Percentiles rank a stretch among this genome's conserved stretches.
phyloP scores from a whole-genome alignment of 1,284 basidiomycete genomes.

The Phylloporus sp. region DNA sequence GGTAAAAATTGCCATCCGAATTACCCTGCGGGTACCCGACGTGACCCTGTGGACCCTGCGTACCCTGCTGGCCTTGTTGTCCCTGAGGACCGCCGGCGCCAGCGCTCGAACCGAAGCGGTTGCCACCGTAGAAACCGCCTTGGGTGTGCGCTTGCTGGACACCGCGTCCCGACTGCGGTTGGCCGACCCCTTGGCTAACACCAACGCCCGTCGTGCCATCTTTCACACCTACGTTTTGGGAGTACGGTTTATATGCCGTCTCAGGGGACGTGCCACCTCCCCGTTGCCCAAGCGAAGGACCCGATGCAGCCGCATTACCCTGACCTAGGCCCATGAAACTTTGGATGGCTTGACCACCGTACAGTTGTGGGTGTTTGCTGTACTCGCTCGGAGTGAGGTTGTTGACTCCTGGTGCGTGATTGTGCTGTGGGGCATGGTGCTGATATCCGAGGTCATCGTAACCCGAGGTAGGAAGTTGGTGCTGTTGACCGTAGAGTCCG shows the following conservation, averaged over 20 bases:
- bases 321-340: constrained; percentile 72
- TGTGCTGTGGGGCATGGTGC: constrained; percentile 54
- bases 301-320: constrained; percentile 46
- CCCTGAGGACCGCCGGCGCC: constrained; percentile 45
- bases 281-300: constrained; percentile 50
- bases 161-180: constrained; percentile 49
- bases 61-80: constrained; percentile 48
- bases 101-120: constrained; percentile 58
- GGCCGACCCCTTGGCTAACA: constrained; percentile 44
- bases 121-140: constrained; percentile 62
- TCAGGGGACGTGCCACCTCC: constrained; percentile 64
- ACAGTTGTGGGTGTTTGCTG: constrained; percentile 61
- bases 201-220: constrained; percentile 57
- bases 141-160: constrained; percentile 51
- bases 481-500: constrained; percentile 65
- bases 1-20: constrained; percentile 67
- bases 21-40: constrained; percentile 60
- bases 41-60: constrained; percentile 64
- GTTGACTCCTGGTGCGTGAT: constrained; percentile 56
- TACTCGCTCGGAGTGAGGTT: constrained; percentile 63
- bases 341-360: constrained; percentile 65
- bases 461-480: constrained; percentile 52
- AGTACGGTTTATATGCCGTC: constrained; percentile 74
- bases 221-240: constrained; percentile 53
- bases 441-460: constrained; percentile 73